Evolutionary conservation across 106 monocot genomes (phyloP).

Genomic region (Hemerocallis citrina): DNA sequence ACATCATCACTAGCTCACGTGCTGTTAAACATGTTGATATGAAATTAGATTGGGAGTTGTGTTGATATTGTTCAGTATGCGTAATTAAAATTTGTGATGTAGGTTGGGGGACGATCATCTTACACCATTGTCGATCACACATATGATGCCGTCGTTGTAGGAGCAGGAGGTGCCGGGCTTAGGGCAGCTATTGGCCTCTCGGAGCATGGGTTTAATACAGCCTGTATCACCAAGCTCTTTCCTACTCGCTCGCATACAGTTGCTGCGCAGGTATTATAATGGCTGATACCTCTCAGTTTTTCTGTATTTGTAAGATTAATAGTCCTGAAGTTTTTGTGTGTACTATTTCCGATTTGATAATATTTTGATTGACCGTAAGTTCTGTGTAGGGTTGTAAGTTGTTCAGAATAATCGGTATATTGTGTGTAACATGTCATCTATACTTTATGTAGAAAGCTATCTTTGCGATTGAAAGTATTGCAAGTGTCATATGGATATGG

Average conservation of each 20-base stretch:
- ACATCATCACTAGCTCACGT: too few relatives aligned
- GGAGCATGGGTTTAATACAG: slow-evolving; percentile 75
- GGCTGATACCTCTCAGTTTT: background rate
- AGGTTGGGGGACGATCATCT: slow-evolving; percentile 23
- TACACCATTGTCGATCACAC: slow-evolving; percentile 72
- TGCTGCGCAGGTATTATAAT: slow-evolving; percentile 55
- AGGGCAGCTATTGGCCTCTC: slow-evolving; percentile 72
- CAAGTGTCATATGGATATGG: too few relatives aligned
- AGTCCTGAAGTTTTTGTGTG: background rate
- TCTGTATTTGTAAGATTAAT: background rate
- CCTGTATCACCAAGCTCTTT: slow-evolving; percentile 80
- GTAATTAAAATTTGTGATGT: background rate
- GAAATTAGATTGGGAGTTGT: too few relatives aligned
- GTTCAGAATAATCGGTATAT: background rate
- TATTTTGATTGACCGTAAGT: background rate
- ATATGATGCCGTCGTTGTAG: slow-evolving; percentile 75
- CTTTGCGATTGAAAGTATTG: background rate
- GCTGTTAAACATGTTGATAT: too few relatives aligned
- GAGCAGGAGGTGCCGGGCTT: slow-evolving; percentile 77
- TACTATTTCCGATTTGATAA: too few relatives aligned
- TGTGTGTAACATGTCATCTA: too few relatives aligned
- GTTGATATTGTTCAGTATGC: background rate
- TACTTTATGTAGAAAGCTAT: background rate
- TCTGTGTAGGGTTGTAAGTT: background rate
- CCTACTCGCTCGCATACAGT: slow-evolving; percentile 77